Evolutionary conservation across 2,329 filamentous ascomycete genomes (phyloP).

Genomic region (Alternaria brassicae): DNA sequence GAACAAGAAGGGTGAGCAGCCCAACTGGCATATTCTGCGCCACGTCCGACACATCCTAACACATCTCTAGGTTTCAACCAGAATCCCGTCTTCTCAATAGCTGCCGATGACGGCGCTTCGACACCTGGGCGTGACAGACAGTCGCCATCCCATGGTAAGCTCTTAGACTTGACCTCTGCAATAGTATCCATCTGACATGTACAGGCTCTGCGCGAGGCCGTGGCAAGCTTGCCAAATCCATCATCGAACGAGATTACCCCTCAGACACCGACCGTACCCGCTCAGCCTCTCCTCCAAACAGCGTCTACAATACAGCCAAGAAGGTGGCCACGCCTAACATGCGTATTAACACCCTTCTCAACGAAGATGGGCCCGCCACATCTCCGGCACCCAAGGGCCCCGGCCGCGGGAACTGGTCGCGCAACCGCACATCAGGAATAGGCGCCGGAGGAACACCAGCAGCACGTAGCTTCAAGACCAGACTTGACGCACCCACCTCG

Average conservation of each 20-base stretch:
- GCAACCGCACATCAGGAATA: slow-evolving; percentile 39
- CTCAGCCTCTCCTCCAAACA: slow-evolving; percentile 53
- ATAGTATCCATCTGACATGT: not conserved
- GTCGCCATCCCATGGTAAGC: slow-evolving; percentile 49
- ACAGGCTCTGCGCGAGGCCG: slow-evolving; percentile 47
- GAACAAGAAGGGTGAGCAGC: slow-evolving; percentile 54
- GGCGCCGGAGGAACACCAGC: slow-evolving; percentile 20
- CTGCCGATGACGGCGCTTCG: slow-evolving; percentile 50
- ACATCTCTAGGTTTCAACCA: slow-evolving; percentile 45
- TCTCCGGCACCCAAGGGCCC: slow-evolving; percentile 53
- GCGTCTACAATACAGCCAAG: slow-evolving; percentile 49
- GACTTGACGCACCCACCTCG: slow-evolving; percentile 40
- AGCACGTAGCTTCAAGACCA: slow-evolving; percentile 45
- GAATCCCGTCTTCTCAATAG: slow-evolving; percentile 52
- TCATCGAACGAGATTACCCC: slow-evolving; percentile 47
- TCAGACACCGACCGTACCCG: slow-evolving; percentile 58
- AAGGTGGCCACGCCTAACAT: slow-evolving; percentile 51
- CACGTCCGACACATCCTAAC: slow-evolving; percentile 16
- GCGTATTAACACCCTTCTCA: slow-evolving; percentile 58
- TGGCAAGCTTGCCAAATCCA: slow-evolving; percentile 44
- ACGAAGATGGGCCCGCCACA: slow-evolving; percentile 50
- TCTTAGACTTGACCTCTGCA: not conserved
- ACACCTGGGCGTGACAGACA: slow-evolving; percentile 51
- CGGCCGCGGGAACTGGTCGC: slow-evolving; percentile 59
- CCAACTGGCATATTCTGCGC: not conserved